Evolutionary conservation across 2,329 filamentous ascomycete species (phyloP), one percentile per base, ranked within the genome.

Genomic region (Coleophoma eucalyptorum): DNA sequence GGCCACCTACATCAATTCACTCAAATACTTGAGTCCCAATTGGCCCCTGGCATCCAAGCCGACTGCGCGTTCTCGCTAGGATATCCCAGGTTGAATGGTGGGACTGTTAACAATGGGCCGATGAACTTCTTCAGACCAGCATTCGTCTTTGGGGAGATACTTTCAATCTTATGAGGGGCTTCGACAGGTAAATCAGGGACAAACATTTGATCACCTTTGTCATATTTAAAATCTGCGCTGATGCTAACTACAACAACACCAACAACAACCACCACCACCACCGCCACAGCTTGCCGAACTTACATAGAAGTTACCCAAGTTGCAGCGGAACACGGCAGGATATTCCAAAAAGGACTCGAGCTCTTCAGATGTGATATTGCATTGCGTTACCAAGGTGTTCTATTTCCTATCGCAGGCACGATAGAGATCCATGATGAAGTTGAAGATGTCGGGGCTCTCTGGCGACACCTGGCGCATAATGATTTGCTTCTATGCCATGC

Each of bases 381-480:
- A n/a, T 65, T 51, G 45, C 37, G 33, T 50, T 47, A 67, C 64
- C 11, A 70, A 68, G 43, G 69, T 65, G 19, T 65, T 58, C 77
- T 78, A 84, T 45, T 82, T 63, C 5, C 80, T 80, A 50, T 66
- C 57, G 59, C 76, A 79, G 18, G 69, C 64, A 8, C 64, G 65
- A 59, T 81, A 68, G 2, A 84, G 68, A 13, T 75, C 69, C 5
- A 84, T 62, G 49, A 85, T 82, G 53, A 84, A 74, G 59, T 84
- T 77, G 62, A 80, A 84, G 46, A 84, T 82, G 1, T 67, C 66
- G 46, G 73, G 68, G 0, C 77, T 78, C 61, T 84, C 81, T 6
- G 78, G 78, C 0, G 80, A 84, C 20, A 83, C 76, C 59, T 85
- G 81, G 34, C 76, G 75, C 5, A 83, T 63, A 5, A 80, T 76